Percentiles rank a stretch among this genome's conserved stretches.
phyloP scores from a whole-genome alignment of 108 stramenopile genomes.

The Mayamaea pseudoterrestris region DNA sequence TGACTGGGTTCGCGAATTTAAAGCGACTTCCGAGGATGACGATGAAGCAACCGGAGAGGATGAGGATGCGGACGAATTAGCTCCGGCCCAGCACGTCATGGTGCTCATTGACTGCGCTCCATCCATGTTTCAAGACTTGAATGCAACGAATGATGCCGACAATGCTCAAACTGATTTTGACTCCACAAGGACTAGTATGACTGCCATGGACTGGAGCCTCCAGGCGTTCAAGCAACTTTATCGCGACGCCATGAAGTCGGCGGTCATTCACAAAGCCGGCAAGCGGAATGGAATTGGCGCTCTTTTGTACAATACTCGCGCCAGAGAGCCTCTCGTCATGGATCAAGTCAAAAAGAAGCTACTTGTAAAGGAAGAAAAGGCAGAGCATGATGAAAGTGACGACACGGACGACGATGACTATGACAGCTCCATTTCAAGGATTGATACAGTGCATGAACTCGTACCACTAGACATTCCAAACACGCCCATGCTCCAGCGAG shows the following conservation, averaged over 20 bases:
- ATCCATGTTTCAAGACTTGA: background rate
- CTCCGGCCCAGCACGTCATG: background rate
- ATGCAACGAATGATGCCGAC: background rate
- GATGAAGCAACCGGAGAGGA: background rate
- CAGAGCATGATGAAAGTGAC: slow-evolving; percentile 17
- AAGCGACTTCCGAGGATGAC: background rate
- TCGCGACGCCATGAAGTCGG: background rate
- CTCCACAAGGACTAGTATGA: no score
- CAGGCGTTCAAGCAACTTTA: background rate
- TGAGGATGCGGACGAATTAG: background rate
- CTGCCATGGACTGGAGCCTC: background rate
- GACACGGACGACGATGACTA: slow-evolving; percentile 16
- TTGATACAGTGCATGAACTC: slow-evolving; percentile 27
- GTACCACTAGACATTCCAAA: slow-evolving; percentile 33
- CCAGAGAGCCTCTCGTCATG: background rate
- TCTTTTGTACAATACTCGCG: slow-evolving; percentile 27
- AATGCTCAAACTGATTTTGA: no score
- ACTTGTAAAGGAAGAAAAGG: no score
- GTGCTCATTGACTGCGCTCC: background rate
- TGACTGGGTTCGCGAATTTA: background rate
- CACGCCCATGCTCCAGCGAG: slow-evolving; percentile 63
- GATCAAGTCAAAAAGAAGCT: no score
- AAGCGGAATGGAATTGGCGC: slow-evolving; percentile 62
- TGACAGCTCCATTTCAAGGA: background rate
- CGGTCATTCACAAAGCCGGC: slow-evolving; percentile 38